phyloP scores from a whole-genome alignment of 352 stramenopile species.

The Phytophthora pinifolia region DNA sequence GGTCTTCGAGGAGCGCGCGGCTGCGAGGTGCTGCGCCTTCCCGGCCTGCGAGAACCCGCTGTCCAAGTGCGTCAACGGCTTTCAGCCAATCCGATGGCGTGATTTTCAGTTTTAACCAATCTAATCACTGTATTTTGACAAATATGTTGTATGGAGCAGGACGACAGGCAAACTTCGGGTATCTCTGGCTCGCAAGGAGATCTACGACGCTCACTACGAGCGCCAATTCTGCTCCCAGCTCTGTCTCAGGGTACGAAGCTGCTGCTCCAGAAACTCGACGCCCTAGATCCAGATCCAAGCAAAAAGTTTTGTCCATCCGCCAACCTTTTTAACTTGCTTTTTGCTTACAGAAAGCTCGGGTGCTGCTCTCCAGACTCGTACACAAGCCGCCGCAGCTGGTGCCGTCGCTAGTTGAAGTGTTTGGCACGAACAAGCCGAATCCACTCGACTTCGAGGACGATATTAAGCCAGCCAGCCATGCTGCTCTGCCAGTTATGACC shows the following conservation, averaged over 20 bases:
- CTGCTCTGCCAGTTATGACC: not conserved
- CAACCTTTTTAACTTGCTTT: slow-evolving; percentile 3
- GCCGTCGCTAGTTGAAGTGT: slow-evolving; percentile 74
- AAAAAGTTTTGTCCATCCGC: not conserved
- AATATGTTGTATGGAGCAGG: slow-evolving; percentile 23
- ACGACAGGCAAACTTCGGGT: slow-evolving; percentile 70
- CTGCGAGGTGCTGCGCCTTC: slow-evolving; percentile 71
- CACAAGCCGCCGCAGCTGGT: slow-evolving; percentile 84
- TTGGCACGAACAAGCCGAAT: slow-evolving; percentile 78
- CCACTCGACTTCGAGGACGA: slow-evolving; percentile 61
- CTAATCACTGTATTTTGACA: slow-evolving; percentile 1
- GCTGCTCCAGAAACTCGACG: slow-evolving; percentile 1
- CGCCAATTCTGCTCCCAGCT: slow-evolving; percentile 79
- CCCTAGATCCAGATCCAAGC: not conserved
- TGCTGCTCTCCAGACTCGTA: slow-evolving; percentile 59
- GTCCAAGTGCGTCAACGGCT: slow-evolving; percentile 34
- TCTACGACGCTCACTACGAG: slow-evolving; percentile 80
- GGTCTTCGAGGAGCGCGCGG: slow-evolving; percentile 78
- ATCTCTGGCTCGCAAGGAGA: slow-evolving; percentile 69
- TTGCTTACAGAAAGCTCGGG: slow-evolving; percentile 61
- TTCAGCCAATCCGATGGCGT: slow-evolving; percentile 13
- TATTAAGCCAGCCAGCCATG: slow-evolving; percentile 7
- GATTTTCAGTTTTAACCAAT: slow-evolving; percentile 9
- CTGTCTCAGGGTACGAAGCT: slow-evolving; percentile 54
- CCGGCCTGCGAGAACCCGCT: slow-evolving; percentile 65